These are phyloP conservation scores for Galerina marginata DNA, from an alignment of 768 basidiomycete species.

Conservation along the genomic window DNA sequence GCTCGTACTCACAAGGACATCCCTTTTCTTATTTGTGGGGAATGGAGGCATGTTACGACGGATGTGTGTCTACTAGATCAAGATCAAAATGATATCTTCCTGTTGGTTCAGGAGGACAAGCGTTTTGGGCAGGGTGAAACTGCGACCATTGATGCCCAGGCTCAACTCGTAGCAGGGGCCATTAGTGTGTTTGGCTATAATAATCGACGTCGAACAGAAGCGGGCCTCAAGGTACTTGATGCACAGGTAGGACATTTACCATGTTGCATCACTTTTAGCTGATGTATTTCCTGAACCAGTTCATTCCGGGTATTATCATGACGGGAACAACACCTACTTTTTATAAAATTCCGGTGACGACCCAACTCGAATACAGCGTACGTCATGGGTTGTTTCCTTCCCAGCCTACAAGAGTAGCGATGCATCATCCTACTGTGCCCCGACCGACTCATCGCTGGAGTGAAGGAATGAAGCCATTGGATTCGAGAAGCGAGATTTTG, in stretches of 20 bases:
- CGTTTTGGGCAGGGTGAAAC: slow-evolving; percentile 3
- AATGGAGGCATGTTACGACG: slow-evolving; percentile 26
- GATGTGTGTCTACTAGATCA: slow-evolving; percentile 38
- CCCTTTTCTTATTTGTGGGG: slow-evolving; percentile 33
- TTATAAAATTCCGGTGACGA: slow-evolving; percentile 36
- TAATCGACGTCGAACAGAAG: slow-evolving; percentile 15
- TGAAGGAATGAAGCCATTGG: slow-evolving; percentile 38
- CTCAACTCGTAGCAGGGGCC: slow-evolving; percentile 31
- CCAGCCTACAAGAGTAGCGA: slow-evolving; percentile 18
- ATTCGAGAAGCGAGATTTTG: slow-evolving; percentile 30
- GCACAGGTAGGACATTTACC: slow-evolving; percentile 10
- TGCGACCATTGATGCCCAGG: slow-evolving; percentile 11
- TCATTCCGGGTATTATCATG: slow-evolving; percentile 38
- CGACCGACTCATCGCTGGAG: slow-evolving; percentile 22
- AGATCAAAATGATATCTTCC: slow-evolving; percentile 25
- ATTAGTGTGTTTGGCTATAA: slow-evolving; percentile 29
- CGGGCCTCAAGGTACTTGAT: slow-evolving; percentile 11
- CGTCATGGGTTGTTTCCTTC: slow-evolving; percentile 23
- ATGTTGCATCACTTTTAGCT: slow-evolving; percentile 2
- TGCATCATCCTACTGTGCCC: slow-evolving; percentile 20
- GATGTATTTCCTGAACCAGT: slow-evolving; percentile 11
- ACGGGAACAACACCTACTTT: slow-evolving; percentile 33
- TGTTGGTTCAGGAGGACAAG: slow-evolving; percentile 34
- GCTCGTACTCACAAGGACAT: slow-evolving; percentile 29
- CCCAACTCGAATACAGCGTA: slow-evolving; percentile 20